phyloP scores from a whole-genome alignment of 2,329 filamentous ascomycete species.

The Colletotrichum higginsianum region DNA sequence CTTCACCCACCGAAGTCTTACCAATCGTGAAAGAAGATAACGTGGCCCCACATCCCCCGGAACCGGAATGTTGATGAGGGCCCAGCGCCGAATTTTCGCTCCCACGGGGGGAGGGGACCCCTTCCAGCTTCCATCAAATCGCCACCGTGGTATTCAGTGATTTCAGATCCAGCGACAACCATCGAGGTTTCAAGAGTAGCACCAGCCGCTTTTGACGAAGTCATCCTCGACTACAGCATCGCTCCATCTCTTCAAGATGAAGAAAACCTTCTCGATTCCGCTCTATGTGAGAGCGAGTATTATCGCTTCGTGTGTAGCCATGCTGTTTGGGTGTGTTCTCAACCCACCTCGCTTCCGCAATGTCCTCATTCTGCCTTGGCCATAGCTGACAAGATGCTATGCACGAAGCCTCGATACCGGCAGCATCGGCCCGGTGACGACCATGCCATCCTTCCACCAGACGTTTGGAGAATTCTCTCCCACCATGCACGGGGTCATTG shows the following conservation, averaged over 20 bases:
- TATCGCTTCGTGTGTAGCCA: constrained; percentile 50
- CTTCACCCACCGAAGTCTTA: background rate
- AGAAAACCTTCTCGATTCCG: constrained; percentile 38
- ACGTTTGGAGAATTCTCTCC: constrained; percentile 68
- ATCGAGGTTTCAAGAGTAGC: background rate
- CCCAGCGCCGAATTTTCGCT: background rate
- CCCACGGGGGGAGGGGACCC: too few species aligned
- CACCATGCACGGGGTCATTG: constrained; percentile 70
- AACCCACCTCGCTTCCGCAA: background rate
- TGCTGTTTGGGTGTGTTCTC: constrained; percentile 50
- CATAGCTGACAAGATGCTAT: constrained; percentile 7
- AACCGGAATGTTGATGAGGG: background rate
- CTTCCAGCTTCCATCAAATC: background rate
- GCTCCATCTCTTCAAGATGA: background rate
- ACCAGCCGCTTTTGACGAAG: background rate
- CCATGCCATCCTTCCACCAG: constrained; percentile 66
- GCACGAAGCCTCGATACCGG: constrained; percentile 57
- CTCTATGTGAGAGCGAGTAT: constrained; percentile 50
- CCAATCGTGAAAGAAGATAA: background rate
- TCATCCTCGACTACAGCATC: background rate
- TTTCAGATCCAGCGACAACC: background rate
- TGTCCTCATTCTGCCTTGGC: too few species aligned
- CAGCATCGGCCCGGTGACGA: constrained; percentile 72
- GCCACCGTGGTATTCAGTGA: background rate
- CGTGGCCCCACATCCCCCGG: background rate